Evolutionary conservation across 306 rosid species (phyloP).

Genomic region (Cicer arietinum): DNA sequence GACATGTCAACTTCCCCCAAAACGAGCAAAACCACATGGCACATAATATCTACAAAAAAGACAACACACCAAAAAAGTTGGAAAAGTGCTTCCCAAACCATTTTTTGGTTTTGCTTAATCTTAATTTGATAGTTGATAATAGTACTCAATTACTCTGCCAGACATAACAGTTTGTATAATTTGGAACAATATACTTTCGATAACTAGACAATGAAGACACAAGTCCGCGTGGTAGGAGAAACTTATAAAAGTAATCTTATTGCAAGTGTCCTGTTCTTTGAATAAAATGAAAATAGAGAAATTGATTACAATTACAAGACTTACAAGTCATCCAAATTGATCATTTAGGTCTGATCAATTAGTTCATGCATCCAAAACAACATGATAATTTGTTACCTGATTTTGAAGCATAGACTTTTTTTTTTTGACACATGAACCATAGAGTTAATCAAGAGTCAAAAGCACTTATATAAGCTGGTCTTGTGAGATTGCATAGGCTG

Average conservation of each 20-base stretch:
- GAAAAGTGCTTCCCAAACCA: neutral
- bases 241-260: constrained; percentile 1
- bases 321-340: neutral
- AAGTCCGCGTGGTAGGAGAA: constrained; percentile 8
- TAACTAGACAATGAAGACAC: constrained; percentile 7
- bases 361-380: neutral
- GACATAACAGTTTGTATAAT: neutral
- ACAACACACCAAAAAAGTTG: neutral
- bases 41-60: constrained; percentile 1
- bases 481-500: neutral
- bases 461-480: neutral
- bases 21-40: constrained; percentile 20
- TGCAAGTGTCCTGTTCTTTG: neutral
- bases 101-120: constrained; percentile 2
- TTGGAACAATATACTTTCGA: neutral
- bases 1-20: constrained; percentile 23
- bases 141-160: neutral
- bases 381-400: constrained; percentile 6
- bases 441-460: neutral
- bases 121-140: neutral
- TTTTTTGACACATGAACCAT: neutral
- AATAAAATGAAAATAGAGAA: constrained; percentile 2
- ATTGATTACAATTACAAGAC: neutral
- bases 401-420: neutral
- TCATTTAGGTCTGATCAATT: neutral